Percentiles rank a stretch among this genome's conserved stretches.
phyloP scores from a whole-genome alignment of 306 rosid genomes.

The Phaseolus lunatus region DNA sequence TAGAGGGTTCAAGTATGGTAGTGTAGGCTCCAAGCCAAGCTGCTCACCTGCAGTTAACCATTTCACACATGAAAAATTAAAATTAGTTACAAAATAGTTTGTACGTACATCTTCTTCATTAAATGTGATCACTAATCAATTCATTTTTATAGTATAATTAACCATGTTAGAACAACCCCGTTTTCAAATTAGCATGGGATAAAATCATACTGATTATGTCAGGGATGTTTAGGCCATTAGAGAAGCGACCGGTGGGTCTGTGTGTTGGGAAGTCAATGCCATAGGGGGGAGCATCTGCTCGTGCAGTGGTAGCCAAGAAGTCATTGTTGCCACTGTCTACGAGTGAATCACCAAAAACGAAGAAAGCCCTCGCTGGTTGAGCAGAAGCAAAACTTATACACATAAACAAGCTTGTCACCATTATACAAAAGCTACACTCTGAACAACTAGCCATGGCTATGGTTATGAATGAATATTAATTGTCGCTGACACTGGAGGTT shows the following conservation, averaged over 20 bases:
- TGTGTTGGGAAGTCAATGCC: conserved; percentile 82
- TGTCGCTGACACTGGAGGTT: not conserved
- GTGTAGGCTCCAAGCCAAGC: conserved; percentile 66
- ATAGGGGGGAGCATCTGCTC: conserved; percentile 82
- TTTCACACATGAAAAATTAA: not conserved
- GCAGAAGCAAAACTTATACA: conserved; percentile 25
- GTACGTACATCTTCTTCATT: too few species aligned
- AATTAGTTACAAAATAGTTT: not conserved
- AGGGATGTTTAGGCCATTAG: conserved; percentile 91
- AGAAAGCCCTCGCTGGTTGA: conserved; percentile 65
- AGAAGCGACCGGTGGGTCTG: conserved; percentile 84
- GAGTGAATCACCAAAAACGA: conserved; percentile 91
- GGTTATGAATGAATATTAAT: not conserved
- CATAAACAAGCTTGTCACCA: conserved; percentile 36
- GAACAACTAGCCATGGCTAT: conserved; percentile 43
- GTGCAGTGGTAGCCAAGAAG: conserved; percentile 80
- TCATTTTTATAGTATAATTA: not conserved
- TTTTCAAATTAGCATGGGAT: not conserved
- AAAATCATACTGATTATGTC: conserved; percentile 65
- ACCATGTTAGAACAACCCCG: not conserved
- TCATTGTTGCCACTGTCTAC: conserved; percentile 94
- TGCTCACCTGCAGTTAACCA: conserved; percentile 58
- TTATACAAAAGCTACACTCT: conserved; percentile 2
- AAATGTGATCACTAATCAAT: too few species aligned
- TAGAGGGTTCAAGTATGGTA: conserved; percentile 80